Base-by-base conservation (phyloP, 2,329 filamentous ascomycete genomes). In the Arthrobotrys sphaeroides region DNA sequence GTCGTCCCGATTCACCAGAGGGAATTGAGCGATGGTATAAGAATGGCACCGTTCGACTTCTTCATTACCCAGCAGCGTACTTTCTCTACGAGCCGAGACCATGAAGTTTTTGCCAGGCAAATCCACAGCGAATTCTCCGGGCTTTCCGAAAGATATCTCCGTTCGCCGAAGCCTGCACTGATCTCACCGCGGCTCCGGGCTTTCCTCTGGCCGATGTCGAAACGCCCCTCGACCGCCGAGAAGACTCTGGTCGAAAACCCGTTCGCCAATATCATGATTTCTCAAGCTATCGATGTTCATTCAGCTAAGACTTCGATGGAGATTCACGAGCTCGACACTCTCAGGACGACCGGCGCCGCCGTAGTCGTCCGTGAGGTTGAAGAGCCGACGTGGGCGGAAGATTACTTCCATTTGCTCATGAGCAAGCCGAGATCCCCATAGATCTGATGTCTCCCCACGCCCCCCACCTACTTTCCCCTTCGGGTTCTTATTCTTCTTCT, bases 61-160 rank as follows among this genome's bases (percentile, higher is more conserved):
- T 91, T 91, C 83, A 88, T 87, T 77, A 84, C 87, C 5, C 88
- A 89, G 70, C 90, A 92, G 81, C 86, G 90, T 76, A 85, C 88
- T 0, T 86, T 89, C 78, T 83, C 85, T 26, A 85, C 84, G 73
- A 84, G 85, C 31, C 82, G 84, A 0, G 86, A 88, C 77, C 85
- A 88, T 47, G 84, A 87, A 3, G 85, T 85, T 1, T 91, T 92
- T 78, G 85, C 86, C 0, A 85, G 87, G 68, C 85, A 85, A 31
- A 84, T 90, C 1, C 87, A 89, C 78, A 85, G 87, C 74, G 89
- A 91, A 76, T 85, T 91, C 69, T 79, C 78, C 5, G 85, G 85
- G 3, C 64, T 75, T 26, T 57, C 72, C 2, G 64, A 75, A 43
- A 57, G 64, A 45, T 59, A 49, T 31, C 24, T 68, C 24, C 55